Evolutionary conservation across 495 filamentous ascomycete genomes (phyloP), one percentile per base, ranked within the genome.

Genomic region (Pyrenula massariospora): DNA sequence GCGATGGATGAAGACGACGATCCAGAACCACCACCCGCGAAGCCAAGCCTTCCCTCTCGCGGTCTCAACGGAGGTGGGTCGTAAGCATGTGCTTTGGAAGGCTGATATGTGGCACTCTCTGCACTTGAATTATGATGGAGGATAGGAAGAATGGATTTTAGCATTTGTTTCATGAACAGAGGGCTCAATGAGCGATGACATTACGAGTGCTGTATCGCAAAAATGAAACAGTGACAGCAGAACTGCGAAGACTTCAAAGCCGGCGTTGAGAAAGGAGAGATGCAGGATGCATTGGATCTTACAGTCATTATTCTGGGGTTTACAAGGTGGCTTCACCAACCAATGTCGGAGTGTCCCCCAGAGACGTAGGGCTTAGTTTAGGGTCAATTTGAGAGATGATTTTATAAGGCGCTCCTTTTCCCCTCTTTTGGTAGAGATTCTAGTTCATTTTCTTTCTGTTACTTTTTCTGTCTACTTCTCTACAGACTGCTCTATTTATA

Each of bases 1-100:
- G 73, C 74, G n/a, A 74, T 80, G 72, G 77, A 78, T 25, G 75
- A 78, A 56, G 72, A 73, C 20, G 71, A 75, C 22, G 71, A 77
- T 52, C 66, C 66, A 19, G 56, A 42, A 5, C 31, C 31, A 8
- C 61, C 61, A 20, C 61, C 56, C 10, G 58, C 58, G 1, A 24
- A 62, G 42, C 61, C 59, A 2, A 61, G 60, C 48, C 22, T 61
- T 8, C 50, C 50, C n/a, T 52, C 50, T 52, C 50, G 50, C 20
- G 50, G 50, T 52, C n/a, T 52, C 50, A 52, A 52, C 20, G 50
- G 50, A 42, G 31, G 31, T 15, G 15, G 15, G 5, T 42, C 5
- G 31, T 42, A 15, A 42, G 31, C 31, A 15, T 15, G 15, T 15
- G 15, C 5, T 42, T 15, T 42, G 8, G 15, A 42, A 42, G 31